Conservation (phyloP, 495 filamentous ascomycete species). For the Penicillium lividum region DNA sequence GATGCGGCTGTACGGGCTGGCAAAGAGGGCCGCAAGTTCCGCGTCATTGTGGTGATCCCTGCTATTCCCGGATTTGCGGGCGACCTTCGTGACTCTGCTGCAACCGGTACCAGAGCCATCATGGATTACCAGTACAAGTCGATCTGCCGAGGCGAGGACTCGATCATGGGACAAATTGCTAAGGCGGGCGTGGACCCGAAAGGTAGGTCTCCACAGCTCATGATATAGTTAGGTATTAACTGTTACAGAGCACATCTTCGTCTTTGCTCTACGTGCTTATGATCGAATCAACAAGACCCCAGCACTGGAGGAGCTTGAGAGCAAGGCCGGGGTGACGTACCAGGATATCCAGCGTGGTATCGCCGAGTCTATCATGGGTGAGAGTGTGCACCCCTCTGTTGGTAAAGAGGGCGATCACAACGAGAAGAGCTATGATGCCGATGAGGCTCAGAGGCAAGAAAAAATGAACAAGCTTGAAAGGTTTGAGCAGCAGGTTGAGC, state of each 20-base stretch:
- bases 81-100: conserved; percentile 78
- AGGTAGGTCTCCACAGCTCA: conserved; percentile 23
- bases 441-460: conserved; percentile 38
- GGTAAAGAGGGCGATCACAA: conserved; percentile 52
- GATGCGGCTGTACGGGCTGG: conserved; percentile 81
- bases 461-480: conserved; percentile 56
- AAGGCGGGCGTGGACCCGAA: conserved; percentile 78
- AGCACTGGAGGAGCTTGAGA: conserved; percentile 66
- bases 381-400: conserved; percentile 62
- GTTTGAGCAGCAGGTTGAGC: conserved; percentile 61
- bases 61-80: conserved; percentile 93
- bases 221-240: background rate
- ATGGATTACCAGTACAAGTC: conserved; percentile 99
- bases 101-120: conserved; percentile 84
- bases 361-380: conserved; percentile 81
- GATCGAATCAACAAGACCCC: conserved; percentile 85
- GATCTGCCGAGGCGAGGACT: conserved; percentile 86
- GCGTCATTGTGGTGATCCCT: conserved; percentile 86
- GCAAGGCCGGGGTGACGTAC: conserved; percentile 78
- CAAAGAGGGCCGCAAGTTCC: conserved; percentile 86
- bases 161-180: conserved; percentile 77
- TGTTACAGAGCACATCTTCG: conserved; percentile 68
- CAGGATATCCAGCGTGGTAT: conserved; percentile 82
- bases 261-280: conserved; percentile 89
- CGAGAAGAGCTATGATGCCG: conserved; percentile 40